phyloP scores from a whole-genome alignment of 192 early-diverging fungal species.

The Oehlia diaphana region DNA sequence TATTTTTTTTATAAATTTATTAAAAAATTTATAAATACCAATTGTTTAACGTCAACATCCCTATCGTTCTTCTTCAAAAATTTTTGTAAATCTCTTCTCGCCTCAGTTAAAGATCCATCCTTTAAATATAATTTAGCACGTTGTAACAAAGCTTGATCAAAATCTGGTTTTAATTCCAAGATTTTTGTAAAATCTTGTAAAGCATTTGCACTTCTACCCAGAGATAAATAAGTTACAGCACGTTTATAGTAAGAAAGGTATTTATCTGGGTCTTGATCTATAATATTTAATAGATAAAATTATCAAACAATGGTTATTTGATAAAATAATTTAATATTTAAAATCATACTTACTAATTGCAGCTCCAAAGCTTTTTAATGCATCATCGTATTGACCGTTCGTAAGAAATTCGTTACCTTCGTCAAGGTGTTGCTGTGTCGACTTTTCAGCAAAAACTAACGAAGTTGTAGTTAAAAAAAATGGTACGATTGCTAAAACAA shows the following conservation, averaged over 20 bases:
- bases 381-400: constrained; percentile 3
- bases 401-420: constrained; percentile 14
- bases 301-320: neutral
- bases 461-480: constrained; percentile 16
- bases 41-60: constrained; percentile 39
- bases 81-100: constrained; percentile 60
- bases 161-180: constrained; percentile 78
- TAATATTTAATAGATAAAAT: neutral
- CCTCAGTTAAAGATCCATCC: constrained; percentile 65
- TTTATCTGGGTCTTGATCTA: constrained; percentile 75
- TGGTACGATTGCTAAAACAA: neutral
- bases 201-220: constrained; percentile 73
- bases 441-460: constrained; percentile 8
- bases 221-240: constrained; percentile 76
- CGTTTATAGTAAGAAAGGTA: constrained; percentile 87
- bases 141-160: constrained; percentile 75
- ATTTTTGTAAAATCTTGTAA: constrained; percentile 80
- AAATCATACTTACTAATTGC: constrained; percentile 9
- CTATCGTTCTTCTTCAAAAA: constrained; percentile 37
- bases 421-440: constrained; percentile 5
- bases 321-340: neutral
- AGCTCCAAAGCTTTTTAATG: constrained; percentile 10
- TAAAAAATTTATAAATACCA: constrained; percentile 34
- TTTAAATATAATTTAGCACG: constrained; percentile 68
- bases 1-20: neutral